A percentile compares a stretch with the other conserved stretches of the same genome.
Conservation (phyloP, 148 eudicot genomes). For the Pouteria glomerata region DNA sequence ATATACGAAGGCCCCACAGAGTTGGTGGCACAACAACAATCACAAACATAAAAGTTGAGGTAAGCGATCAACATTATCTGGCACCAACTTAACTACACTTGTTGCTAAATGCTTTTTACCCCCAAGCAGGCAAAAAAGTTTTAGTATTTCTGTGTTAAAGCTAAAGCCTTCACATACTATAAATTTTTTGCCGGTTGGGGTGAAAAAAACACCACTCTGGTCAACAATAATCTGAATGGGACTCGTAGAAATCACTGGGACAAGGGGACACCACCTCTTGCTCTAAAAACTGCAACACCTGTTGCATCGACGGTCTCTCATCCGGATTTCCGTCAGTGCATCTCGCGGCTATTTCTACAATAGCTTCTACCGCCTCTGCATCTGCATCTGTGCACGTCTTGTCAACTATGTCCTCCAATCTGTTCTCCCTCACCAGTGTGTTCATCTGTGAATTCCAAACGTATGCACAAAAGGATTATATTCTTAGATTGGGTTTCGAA, state of each 20-base stretch:
- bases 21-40: background rate
- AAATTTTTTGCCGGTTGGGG: too few species aligned
- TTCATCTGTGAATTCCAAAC: conserved; percentile 54
- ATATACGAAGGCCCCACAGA: background rate
- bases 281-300: conserved; percentile 75
- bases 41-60: too few species aligned
- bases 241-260: conserved; percentile 83
- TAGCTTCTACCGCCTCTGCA: conserved; percentile 67
- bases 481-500: too few species aligned
- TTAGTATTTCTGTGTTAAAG: too few species aligned
- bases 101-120: too few species aligned
- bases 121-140: too few species aligned
- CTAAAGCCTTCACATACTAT: too few species aligned
- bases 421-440: conserved; percentile 45
- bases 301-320: conserved; percentile 71
- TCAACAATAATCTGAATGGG: conserved; percentile 82
- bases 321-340: conserved; percentile 81
- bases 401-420: conserved; percentile 62
- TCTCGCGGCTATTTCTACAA: conserved; percentile 59
- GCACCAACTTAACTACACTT: too few species aligned
- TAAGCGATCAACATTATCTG: too few species aligned
- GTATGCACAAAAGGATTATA: too few species aligned
- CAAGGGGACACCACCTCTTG: conserved; percentile 93
- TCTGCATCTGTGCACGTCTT: conserved; percentile 61
- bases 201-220: background rate